Conservation (phyloP, 441 rosid genomes). For the Adansonia grandidieri region DNA sequence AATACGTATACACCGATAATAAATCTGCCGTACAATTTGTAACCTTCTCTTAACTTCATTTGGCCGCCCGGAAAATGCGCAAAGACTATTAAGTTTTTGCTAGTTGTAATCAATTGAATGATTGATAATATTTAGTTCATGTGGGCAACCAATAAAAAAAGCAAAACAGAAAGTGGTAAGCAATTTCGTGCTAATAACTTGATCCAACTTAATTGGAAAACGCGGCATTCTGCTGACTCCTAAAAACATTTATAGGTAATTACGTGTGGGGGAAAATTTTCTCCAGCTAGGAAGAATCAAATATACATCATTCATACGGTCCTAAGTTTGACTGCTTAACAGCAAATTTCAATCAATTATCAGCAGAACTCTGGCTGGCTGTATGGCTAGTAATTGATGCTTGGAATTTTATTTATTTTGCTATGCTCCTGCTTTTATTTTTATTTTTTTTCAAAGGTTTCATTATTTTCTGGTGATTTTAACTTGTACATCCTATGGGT, state of each 20-base stretch:
- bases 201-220: slow-evolving; percentile 13
- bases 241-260: neutral
- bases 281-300: neutral
- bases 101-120: neutral
- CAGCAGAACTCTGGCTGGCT: neutral
- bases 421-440: neutral
- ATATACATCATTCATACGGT: neutral
- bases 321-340: neutral
- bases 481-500: neutral
- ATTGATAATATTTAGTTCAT: neutral
- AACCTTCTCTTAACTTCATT: neutral
- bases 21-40: neutral
- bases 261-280: neutral
- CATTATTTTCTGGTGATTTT: neutral
- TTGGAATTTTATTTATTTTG: neutral
- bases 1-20: too few species aligned
- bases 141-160: neutral
- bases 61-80: neutral
- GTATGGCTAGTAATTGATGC: neutral
- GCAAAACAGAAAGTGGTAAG: neutral
- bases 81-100: neutral
- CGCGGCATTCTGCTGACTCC: neutral
- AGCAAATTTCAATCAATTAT: neutral
- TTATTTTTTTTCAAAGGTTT: neutral
- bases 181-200: neutral